Percentiles rank a stretch among this genome's conserved stretches.
phyloP scores from a whole-genome alignment of 306 rosid species.

The Vicia villosa region DNA sequence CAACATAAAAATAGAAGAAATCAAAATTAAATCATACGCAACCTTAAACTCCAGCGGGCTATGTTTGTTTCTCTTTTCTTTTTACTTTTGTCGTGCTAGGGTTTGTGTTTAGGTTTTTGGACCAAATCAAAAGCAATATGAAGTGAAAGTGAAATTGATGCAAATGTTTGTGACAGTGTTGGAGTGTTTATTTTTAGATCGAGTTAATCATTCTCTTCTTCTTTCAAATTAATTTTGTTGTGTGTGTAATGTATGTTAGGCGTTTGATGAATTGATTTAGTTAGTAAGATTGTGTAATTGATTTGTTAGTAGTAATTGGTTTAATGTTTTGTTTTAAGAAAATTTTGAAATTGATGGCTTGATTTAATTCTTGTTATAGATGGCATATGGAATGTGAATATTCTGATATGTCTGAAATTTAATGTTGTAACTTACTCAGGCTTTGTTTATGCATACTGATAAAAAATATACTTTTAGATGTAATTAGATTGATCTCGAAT shows the following conservation, averaged over 20 bases:
- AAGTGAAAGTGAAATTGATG: conserved; percentile 1
- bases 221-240: neutral
- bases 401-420: conserved; percentile 17
- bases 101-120: conserved; percentile 15
- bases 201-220: conserved; percentile 35
- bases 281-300: neutral
- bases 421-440: conserved; percentile 2
- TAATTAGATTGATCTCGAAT: conserved; percentile 5
- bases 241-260: conserved; percentile 2
- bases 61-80: conserved; percentile 4
- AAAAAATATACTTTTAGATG: neutral
- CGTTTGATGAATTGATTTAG: too few species aligned
- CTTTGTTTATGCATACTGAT: neutral
- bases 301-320: conserved; percentile 13
- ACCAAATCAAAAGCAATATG: neutral
- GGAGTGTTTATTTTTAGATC: conserved; percentile 37
- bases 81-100: conserved; percentile 32
- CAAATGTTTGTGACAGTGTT: conserved; percentile 7
- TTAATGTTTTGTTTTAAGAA: conserved; percentile 11
- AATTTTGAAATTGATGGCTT: conserved; percentile 9
- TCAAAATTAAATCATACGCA: conserved; percentile 37
- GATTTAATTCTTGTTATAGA: conserved; percentile 26
- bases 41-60: conserved; percentile 28
- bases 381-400: conserved; percentile 29
- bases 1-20: conserved; percentile 24